Evolutionary conservation across 176 grass and related monocot species (phyloP), one percentile per base, ranked within the genome.

Genomic region (Pontederia paniculata): DNA sequence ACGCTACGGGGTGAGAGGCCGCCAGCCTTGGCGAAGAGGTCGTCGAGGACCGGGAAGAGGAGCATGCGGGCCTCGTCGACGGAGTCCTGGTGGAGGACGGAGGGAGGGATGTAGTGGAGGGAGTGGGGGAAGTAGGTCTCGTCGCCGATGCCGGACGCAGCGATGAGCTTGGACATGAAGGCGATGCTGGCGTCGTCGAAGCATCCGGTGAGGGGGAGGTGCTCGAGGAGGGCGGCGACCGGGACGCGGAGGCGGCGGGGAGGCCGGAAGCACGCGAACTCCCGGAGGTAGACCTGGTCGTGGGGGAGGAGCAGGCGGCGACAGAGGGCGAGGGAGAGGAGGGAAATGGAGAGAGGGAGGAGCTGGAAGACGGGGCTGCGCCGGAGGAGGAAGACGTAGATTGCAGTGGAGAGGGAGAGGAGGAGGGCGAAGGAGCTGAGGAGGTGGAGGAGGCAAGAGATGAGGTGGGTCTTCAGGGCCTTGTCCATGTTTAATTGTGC

Each of bases 31-130:
- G 45, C 41, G 64, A 95, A 85, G 22, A 95, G 82, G 18, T 68
- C 73, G 48, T 80, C 65, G 15, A 95, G 73, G 1, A 81, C 58
- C 2, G 78, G 62, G 48, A 85, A 63, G 65, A 89, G 78, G 20
- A 80, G 57, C 57, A 62, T 60, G 52, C 52, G 78, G 48, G 77
- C 82, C 63, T 95, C 84, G 5, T 55, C 8, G 41, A 80, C 3
- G 31, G 81, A 70, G 74, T 80, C 78, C 10, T 23, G 12, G 44
- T 78, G 77, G 44, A 63, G 83, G 0, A 58, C 58, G 0, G 67
- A 68, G n/a, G 84, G 77, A 11, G 84, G 89, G 19, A 88, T 70
- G 55, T 53, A 45, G 69, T 81, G 80, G 58, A 88, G 74, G 12
- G 84, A 54, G 0, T 67, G 74, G 10, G 84, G 80, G 54, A 94